A percentile compares a stretch with the other conserved stretches of the same genome.
Evolutionary conservation across 257 asterid species (phyloP).

Genomic region (Nicotiana tomentosiformis): DNA sequence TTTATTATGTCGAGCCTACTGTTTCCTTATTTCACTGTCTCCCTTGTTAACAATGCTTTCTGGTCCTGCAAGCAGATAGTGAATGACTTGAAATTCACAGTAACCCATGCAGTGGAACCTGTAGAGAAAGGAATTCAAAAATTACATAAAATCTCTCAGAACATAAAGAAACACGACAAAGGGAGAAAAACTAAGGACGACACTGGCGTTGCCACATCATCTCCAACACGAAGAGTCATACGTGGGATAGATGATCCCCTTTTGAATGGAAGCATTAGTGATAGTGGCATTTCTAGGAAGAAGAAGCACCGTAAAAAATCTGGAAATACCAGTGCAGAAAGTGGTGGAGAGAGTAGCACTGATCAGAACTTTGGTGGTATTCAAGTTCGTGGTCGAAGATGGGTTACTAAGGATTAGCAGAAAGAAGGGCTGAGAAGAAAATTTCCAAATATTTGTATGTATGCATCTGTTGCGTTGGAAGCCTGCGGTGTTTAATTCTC

Average conservation of each 20-base stretch:
- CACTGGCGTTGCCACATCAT: conserved; percentile 51
- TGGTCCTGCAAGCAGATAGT: conserved; percentile 52
- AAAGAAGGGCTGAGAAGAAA: background rate
- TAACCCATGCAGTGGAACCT: conserved; percentile 92
- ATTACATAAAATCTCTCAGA: conserved; percentile 69
- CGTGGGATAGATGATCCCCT: conserved; percentile 94
- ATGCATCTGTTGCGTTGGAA: background rate
- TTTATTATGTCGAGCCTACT: background rate
- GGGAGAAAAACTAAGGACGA: conserved; percentile 67
- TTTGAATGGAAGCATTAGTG: conserved; percentile 82
- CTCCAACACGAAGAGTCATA: conserved; percentile 52
- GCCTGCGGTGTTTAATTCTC: background rate
- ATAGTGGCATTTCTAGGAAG: conserved; percentile 53
- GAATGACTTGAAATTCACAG: conserved; percentile 86
- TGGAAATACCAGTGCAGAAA: conserved; percentile 84
- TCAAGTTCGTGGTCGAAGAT: conserved; percentile 72
- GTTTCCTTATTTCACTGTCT: background rate
- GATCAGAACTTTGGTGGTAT: conserved; percentile 53
- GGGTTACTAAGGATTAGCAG: conserved; percentile 71
- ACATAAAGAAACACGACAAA: conserved; percentile 69
- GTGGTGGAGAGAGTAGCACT: conserved; percentile 79
- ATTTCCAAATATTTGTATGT: background rate
- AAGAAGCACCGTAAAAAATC: conserved; percentile 68
- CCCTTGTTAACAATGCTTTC: background rate
- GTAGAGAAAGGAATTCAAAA: conserved; percentile 86